Evolutionary conservation across 2,329 filamentous ascomycete genomes (phyloP).

Genomic region (Niveomyces coronatus): DNA sequence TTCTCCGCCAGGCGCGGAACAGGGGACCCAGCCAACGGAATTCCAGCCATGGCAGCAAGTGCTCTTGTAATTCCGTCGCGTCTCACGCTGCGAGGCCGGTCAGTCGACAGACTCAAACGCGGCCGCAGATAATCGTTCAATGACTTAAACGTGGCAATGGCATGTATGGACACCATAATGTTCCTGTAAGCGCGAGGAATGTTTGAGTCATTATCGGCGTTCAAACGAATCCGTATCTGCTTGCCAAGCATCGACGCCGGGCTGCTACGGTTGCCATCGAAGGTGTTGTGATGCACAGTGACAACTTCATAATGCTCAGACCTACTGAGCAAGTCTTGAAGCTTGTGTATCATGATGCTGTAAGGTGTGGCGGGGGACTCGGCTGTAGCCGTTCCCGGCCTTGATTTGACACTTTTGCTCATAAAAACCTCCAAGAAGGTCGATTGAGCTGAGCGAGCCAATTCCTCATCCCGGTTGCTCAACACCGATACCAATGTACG

Average conservation of each 20-base stretch:
- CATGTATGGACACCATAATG: conserved; percentile 97
- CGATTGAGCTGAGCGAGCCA: conserved; percentile 60
- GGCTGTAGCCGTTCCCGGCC: conserved; percentile 50
- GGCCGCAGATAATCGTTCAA: conserved; percentile 92
- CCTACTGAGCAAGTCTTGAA: conserved; percentile 90
- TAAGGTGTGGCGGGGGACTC: conserved; percentile 74
- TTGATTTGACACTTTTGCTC: conserved; percentile 59
- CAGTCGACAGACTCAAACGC: conserved; percentile 70
- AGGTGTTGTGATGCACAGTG: conserved; percentile 85
- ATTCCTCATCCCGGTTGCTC: conserved; percentile 53
- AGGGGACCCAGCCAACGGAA: conserved; percentile 43
- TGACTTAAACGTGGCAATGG: conserved; percentile 95
- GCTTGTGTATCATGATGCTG: conserved; percentile 81
- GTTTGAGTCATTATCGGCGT: conserved; percentile 82
- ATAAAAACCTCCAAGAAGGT: conserved; percentile 91
- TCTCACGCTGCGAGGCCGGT: conserved; percentile 52
- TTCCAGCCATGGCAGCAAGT: conserved; percentile 68
- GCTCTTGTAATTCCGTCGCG: conserved; percentile 56
- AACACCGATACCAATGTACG: conserved; percentile 75
- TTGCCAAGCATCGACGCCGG: conserved; percentile 94
- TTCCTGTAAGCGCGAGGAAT: conserved; percentile 82
- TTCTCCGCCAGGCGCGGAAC: conserved; percentile 34
- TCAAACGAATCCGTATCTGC: conserved; percentile 79
- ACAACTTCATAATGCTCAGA: conserved; percentile 97
- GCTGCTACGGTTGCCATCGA: conserved; percentile 82